These are phyloP conservation scores for Domatiomyces catenatus DNA, from an alignment of 2,329 filamentous ascomycete species.

Conservation along the genomic window DNA sequence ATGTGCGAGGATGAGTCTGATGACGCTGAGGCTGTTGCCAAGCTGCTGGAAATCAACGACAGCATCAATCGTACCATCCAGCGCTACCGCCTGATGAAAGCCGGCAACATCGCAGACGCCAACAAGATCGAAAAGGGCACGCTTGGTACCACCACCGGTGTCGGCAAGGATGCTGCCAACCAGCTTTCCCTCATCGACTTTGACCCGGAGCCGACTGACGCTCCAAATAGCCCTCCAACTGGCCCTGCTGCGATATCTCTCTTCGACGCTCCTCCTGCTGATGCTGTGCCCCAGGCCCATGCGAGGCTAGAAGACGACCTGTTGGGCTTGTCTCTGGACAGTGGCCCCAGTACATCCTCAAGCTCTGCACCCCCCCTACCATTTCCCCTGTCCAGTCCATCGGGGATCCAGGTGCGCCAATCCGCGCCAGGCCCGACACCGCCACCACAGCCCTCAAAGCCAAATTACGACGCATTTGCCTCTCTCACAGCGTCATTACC, in stretches of 20 bases:
- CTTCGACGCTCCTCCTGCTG: too few relatives aligned
- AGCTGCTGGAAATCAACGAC: conserved; percentile 93
- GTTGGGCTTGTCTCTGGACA: conserved; percentile 69
- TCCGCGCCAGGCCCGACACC: conserved; percentile 16
- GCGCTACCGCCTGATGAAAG: conserved; percentile 88
- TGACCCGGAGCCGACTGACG: conserved; percentile 37
- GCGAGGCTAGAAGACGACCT: conserved; percentile 77
- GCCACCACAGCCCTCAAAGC: conserved; percentile 31
- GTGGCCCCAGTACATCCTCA: conserved; percentile 51
- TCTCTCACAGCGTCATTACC: conserved; percentile 34
- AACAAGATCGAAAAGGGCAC: conserved; percentile 72
- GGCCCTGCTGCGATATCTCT: conserved; percentile 22
- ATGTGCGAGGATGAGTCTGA: conserved; percentile 99
- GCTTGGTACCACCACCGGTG: conserved; percentile 49
- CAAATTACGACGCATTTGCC: conserved; percentile 43
- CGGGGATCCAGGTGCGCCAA: background rate
- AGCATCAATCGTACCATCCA: conserved; percentile 96
- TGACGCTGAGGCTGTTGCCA: conserved; percentile 86
- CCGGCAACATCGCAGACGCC: conserved; percentile 74
- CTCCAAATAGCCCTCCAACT: conserved; percentile 21
- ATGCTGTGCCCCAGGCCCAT: conserved; percentile 25
- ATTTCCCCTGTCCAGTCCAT: conserved; percentile 4
- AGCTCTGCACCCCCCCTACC: conserved; percentile 8
- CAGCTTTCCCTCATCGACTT: conserved; percentile 93
- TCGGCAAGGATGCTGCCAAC: conserved; percentile 51